phyloP scores from a whole-genome alignment of 1,284 basidiomycete species.

The Fomitopsis betulina region DNA sequence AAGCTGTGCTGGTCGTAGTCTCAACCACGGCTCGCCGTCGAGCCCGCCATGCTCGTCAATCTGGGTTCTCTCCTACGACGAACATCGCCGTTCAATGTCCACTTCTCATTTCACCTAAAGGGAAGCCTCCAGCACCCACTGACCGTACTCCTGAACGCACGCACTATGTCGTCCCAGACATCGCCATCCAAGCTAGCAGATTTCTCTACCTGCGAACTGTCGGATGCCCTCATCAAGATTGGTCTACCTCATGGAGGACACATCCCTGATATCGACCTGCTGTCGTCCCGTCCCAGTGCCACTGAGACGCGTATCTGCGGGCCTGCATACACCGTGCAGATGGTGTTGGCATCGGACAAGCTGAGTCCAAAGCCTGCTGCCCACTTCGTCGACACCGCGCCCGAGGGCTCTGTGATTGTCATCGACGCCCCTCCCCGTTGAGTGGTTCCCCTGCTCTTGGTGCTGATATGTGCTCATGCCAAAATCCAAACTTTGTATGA shows the following conservation, averaged over 20 bases:
- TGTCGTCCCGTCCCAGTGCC: constrained; percentile 39
- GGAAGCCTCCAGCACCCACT: background rate
- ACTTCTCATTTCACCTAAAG: constrained; percentile 1
- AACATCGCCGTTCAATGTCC: constrained; percentile 5
- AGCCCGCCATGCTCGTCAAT: background rate
- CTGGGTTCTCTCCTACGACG: background rate
- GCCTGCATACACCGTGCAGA: constrained; percentile 88
- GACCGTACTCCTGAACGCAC: constrained; percentile 9
- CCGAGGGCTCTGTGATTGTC: constrained; percentile 66
- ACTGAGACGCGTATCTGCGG: constrained; percentile 50
- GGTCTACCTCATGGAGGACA: constrained; percentile 73
- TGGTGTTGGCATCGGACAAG: constrained; percentile 66
- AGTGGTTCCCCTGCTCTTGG: constrained; percentile 20
- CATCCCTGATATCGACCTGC: constrained; percentile 74
- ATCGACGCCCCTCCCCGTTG: constrained; percentile 74
- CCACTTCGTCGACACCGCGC: constrained; percentile 86
- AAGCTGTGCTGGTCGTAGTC: background rate
- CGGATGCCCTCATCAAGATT: constrained; percentile 89
- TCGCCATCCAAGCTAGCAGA: constrained; percentile 31
- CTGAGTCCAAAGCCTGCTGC: constrained; percentile 61
- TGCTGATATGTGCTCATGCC: constrained; percentile 10
- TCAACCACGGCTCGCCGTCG: background rate
- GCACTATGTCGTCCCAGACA: constrained; percentile 13
- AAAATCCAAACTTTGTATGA: background rate
- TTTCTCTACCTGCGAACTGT: constrained; percentile 80